Evolutionary conservation across 23 red algal genomes (phyloP).

Genomic region (Gracilaria vermiculophylla): DNA sequence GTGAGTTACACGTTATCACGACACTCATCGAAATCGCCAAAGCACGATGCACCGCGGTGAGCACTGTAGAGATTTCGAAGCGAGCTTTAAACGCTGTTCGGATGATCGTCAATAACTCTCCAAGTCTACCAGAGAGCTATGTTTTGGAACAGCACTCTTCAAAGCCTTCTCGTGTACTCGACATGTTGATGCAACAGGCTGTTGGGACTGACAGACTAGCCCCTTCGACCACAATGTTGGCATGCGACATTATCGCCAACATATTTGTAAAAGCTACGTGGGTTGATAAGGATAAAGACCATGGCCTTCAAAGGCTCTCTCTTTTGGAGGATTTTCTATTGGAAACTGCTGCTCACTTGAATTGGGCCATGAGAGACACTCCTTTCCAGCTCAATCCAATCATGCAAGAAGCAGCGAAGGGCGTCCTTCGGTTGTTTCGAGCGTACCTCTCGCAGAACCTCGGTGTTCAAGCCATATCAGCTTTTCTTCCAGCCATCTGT

Average conservation of each 20-base stretch:
- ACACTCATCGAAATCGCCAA: conserved; percentile 21
- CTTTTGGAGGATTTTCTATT: conserved; percentile 33
- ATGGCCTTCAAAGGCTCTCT: neutral
- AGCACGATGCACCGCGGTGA: neutral
- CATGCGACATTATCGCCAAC: conserved; percentile 29
- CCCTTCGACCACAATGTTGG: conserved; percentile 9
- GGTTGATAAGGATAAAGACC: neutral
- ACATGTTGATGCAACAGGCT: conserved; percentile 10
- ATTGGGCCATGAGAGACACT: conserved; percentile 7
- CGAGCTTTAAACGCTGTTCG: conserved; percentile 8
- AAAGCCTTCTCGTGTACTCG: neutral
- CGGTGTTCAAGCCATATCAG: neutral
- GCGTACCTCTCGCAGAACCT: conserved; percentile 1
- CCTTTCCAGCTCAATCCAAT: neutral
- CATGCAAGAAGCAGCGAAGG: conserved; percentile 3
- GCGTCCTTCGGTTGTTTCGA: conserved; percentile 43
- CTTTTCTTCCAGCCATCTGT: conserved; percentile 15
- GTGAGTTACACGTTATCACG: neutral
- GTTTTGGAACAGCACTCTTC: neutral
- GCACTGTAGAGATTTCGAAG: neutral
- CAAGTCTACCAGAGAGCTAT: too few relatives aligned
- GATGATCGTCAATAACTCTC: neutral
- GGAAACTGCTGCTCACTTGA: conserved; percentile 7
- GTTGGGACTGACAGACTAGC: neutral
- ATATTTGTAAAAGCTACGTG: conserved; percentile 10